Conservation (phyloP, 805 yeast genomes). For the Spathaspora passalidarum region DNA sequence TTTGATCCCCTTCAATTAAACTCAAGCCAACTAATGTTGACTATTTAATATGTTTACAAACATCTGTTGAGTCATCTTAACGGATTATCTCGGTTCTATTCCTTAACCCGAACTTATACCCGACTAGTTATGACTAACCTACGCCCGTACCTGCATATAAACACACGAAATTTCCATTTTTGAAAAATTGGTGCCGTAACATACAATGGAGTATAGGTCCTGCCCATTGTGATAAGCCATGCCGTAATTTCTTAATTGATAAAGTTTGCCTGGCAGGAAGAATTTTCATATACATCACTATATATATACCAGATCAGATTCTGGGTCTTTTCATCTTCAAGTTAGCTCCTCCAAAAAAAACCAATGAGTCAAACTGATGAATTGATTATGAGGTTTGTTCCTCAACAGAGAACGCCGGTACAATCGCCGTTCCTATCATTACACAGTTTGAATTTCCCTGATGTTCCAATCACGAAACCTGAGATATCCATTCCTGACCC, state of each 20-base stretch:
- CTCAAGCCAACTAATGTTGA: too few relatives aligned
- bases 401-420: background rate
- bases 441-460: conserved; percentile 4
- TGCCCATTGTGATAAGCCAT: background rate
- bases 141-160: background rate
- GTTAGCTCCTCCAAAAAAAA: background rate
- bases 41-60: background rate
- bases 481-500: conserved; percentile 13
- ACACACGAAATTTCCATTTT: background rate
- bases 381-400: background rate
- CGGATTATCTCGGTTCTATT: background rate
- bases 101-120: background rate
- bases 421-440: conserved; percentile 3
- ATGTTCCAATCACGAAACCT: background rate
- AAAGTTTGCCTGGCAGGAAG: too few relatives aligned
- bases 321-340: background rate
- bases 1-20: too few relatives aligned
- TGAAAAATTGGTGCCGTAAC: background rate
- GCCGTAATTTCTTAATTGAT: too few relatives aligned
- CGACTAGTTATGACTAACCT: background rate
- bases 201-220: background rate
- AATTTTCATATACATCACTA: background rate
- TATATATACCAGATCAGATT: background rate
- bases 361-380: background rate
- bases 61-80: background rate